A percentile compares a stretch with the other conserved stretches of the same genome.
Conservation (phyloP, 179 eudicot species). For the Beta lomatogona region DNA sequence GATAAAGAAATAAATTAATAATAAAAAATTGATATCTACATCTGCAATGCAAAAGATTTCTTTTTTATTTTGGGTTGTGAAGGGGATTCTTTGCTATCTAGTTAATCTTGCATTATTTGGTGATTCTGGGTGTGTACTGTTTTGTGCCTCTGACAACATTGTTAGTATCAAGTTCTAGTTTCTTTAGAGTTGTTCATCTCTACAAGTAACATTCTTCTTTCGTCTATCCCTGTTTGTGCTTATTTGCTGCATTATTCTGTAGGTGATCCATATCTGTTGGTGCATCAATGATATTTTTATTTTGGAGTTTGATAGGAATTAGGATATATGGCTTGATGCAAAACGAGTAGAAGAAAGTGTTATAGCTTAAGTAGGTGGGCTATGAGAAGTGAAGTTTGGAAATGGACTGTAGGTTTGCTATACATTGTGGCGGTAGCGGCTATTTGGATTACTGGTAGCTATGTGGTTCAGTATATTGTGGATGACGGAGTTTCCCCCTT, state of each 20-base stretch:
- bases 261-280: background rate
- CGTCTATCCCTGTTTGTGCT: background rate
- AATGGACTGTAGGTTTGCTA: conserved; percentile 77
- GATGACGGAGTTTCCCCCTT: conserved; percentile 89
- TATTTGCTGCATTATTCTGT: conserved; percentile 26
- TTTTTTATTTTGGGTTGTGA: no score
- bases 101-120: no score
- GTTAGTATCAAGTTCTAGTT: no score
- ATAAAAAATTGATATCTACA: no score
- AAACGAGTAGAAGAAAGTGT: conserved; percentile 6
- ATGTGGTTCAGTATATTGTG: conserved; percentile 90
- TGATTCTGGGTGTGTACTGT: no score
- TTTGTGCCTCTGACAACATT: no score
- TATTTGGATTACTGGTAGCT: conserved; percentile 98
- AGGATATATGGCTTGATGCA: conserved; percentile 20
- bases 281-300: background rate
- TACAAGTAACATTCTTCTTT: no score
- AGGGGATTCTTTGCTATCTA: no score
- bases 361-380: conserved; percentile 13
- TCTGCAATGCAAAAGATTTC: no score
- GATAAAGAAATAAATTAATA: no score
- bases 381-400: conserved; percentile 68
- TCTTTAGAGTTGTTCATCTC: no score
- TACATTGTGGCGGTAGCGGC: conserved; percentile 79
- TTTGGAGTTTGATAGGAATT: background rate